These are phyloP conservation scores for Apiospora saccharicola DNA, from an alignment of 2,329 filamentous ascomycete genomes.

Conservation along the genomic window DNA sequence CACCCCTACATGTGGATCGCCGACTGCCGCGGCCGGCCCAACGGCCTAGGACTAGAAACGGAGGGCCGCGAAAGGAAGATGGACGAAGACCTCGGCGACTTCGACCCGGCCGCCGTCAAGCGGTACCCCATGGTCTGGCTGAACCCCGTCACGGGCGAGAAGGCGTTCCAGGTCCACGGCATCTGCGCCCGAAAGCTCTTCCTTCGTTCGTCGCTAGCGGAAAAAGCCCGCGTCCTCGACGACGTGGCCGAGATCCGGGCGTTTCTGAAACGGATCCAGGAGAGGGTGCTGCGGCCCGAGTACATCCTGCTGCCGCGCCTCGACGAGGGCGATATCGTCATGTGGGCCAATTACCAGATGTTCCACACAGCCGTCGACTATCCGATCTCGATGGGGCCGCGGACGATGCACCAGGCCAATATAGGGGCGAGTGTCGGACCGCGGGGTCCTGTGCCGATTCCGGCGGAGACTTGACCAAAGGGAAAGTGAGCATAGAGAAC, in stretches of 20 bases:
- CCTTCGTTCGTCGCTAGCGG: constrained; percentile 43
- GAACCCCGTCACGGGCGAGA: constrained; percentile 50
- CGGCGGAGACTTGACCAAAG: neutral
- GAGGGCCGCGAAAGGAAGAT: constrained; percentile 48
- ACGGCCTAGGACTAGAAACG: constrained; percentile 48
- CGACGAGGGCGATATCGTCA: constrained; percentile 53
- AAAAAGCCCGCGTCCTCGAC: constrained; percentile 45
- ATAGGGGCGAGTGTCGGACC: constrained; percentile 43
- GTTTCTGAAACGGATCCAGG: constrained; percentile 46
- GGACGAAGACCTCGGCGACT: constrained; percentile 47
- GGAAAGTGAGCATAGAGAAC: neutral
- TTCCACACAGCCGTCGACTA: constrained; percentile 55
- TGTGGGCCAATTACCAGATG: constrained; percentile 52
- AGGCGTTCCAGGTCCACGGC: constrained; percentile 53
- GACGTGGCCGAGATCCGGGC: constrained; percentile 47
- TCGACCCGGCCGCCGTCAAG: constrained; percentile 46
- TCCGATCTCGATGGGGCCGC: constrained; percentile 45
- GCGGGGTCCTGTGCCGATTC: constrained; percentile 33
- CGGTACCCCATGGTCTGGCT: constrained; percentile 56
- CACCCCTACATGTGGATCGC: constrained; percentile 54
- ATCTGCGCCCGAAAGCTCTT: constrained; percentile 49
- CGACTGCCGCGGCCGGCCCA: constrained; percentile 48
- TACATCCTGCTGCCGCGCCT: constrained; percentile 48
- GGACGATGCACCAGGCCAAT: constrained; percentile 56
- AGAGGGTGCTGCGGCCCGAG: constrained; percentile 50